A percentile compares a stretch with the other conserved stretches of the same genome.
Conservation (phyloP, 305 asterid genomes). For the Fraxinus ornus region DNA sequence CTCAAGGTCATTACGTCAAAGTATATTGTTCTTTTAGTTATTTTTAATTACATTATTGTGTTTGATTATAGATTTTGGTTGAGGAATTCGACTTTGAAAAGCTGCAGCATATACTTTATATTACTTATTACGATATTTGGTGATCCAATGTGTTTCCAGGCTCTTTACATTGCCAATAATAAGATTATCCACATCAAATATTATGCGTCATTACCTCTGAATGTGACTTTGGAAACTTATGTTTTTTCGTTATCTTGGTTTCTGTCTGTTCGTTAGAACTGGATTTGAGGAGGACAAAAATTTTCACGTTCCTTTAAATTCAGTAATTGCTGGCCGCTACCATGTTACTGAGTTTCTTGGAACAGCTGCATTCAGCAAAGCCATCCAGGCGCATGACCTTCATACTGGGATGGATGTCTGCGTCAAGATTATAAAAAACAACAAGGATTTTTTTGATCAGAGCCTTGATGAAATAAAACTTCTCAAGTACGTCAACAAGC, state of each 20-base stretch:
- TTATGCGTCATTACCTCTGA: neutral
- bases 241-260: constrained; percentile 15
- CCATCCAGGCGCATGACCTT: constrained; percentile 98
- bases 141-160: neutral
- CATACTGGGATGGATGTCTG: constrained; percentile 98
- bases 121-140: neutral
- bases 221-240: neutral
- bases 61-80: neutral
- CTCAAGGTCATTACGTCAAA: neutral
- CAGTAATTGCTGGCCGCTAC: constrained; percentile 93
- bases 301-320: constrained; percentile 83
- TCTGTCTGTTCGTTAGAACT: constrained; percentile 61
- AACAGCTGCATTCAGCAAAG: constrained; percentile 99
- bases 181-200: neutral
- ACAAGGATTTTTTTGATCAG: constrained; percentile 95
- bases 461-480: constrained; percentile 98
- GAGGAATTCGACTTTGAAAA: neutral
- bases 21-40: neutral
- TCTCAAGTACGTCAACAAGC: constrained; percentile 94
- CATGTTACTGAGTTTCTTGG: constrained; percentile 99
- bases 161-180: neutral
- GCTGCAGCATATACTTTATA: neutral
- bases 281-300: constrained; percentile 99
- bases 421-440: constrained; percentile 88
- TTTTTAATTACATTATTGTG: neutral